phyloP scores from a whole-genome alignment of 1,284 basidiomycete species.

The Anthracocystis walkeri region DNA sequence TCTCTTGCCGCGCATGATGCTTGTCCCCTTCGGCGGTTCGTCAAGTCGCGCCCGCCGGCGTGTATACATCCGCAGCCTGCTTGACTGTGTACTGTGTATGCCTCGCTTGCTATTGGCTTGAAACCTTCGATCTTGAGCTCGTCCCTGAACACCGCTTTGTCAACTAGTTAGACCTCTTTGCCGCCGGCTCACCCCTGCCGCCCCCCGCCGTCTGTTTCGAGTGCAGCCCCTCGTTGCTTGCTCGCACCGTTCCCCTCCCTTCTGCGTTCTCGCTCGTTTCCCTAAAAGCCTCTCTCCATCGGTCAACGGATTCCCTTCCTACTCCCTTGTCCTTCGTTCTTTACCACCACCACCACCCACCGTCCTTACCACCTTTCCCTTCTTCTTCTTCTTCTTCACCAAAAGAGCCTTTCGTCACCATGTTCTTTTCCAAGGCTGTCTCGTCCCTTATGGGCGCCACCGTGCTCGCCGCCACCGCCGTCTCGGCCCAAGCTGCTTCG shows the following conservation, averaged over 20 bases:
- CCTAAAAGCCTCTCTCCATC: slow-evolving; percentile 11
- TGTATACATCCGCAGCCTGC: background rate
- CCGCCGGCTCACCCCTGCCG: slow-evolving; percentile 7
- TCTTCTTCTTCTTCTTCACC: background rate
- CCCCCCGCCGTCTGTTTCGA: background rate
- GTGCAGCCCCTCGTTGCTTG: background rate
- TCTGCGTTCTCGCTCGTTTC: background rate
- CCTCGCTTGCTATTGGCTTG: background rate
- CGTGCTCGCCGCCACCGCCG: slow-evolving; percentile 28
- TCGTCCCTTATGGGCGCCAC: slow-evolving; percentile 38
- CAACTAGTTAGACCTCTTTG: background rate
- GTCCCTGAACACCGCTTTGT: slow-evolving; percentile 9
- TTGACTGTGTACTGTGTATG: background rate
- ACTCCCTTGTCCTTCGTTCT: background rate
- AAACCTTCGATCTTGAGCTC: slow-evolving; percentile 4
- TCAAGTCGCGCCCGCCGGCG: background rate
- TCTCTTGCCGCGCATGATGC: background rate
- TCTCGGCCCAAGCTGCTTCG: slow-evolving; percentile 17
- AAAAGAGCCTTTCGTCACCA: slow-evolving; percentile 8
- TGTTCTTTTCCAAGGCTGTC: slow-evolving; percentile 51
- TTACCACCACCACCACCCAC: background rate
- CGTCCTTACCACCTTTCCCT: background rate
- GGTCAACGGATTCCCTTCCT: background rate
- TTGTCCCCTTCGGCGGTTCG: background rate
- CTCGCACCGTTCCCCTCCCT: background rate